Conservation (phyloP, 2,329 filamentous ascomycete species). For the Colletotrichum cordylinicola region DNA sequence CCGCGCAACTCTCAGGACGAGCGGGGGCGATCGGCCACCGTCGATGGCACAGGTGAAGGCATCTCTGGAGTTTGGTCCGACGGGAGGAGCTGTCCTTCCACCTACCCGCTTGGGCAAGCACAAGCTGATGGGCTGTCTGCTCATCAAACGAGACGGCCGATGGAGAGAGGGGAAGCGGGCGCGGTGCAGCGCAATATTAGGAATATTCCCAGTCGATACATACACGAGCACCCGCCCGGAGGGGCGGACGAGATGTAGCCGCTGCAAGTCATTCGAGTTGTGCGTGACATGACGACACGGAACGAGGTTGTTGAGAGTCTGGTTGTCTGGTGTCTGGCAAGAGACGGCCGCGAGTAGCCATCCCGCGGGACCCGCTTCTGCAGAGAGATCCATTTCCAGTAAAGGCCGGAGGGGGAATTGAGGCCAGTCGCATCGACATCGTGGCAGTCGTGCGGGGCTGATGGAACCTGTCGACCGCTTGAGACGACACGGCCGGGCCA, state of each 20-base stretch:
- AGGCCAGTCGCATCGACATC: conserved; percentile 11
- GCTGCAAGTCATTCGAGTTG: conserved; percentile 22
- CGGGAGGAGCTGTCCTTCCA: background rate
- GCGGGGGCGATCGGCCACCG: conserved; percentile 11
- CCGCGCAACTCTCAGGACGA: background rate
- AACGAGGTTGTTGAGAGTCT: background rate
- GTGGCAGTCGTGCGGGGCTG: conserved; percentile 10
- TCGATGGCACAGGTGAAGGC: background rate
- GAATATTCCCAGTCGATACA: conserved; percentile 2
- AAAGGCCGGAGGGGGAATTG: conserved; percentile 10
- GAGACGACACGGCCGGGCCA: background rate
- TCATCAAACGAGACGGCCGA: background rate
- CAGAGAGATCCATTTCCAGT: conserved; percentile 11
- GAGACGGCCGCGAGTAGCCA: background rate
- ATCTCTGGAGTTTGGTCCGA: background rate
- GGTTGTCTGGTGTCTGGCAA: background rate
- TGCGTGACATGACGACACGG: conserved; percentile 15
- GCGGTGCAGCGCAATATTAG: background rate
- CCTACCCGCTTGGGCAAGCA: background rate
- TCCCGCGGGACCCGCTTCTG: conserved; percentile 10
- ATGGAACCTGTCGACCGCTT: background rate
- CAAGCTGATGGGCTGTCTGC: background rate
- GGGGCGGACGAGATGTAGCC: conserved; percentile 7
- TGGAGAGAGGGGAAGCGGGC: conserved; percentile 2
- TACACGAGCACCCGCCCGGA: background rate